Base-by-base conservation (phyloP, 108 stramenopile genomes). In the Cyclotella choctawhatcheeana region DNA sequence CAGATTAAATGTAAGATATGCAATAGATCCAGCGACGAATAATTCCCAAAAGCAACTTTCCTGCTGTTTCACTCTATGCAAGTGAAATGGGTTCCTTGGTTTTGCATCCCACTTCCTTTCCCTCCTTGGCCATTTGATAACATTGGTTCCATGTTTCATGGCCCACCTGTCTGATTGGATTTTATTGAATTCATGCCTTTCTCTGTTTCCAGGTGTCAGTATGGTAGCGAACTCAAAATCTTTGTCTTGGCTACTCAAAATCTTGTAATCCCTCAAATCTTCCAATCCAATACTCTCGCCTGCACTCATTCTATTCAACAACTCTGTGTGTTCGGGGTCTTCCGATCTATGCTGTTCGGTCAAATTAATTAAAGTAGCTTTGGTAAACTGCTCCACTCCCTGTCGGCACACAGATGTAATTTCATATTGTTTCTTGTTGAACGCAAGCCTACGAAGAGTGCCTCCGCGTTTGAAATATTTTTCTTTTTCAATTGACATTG, bases 281-380 rank as follows among this genome's bases (percentile, higher is more conserved):
- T 52, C 51, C n/a, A 17, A 17, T 52, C 21, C 18, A 24, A 52
- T 52, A 24, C 51, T 52, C 51, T 52, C 22, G 7, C 51, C 51
- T 13, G 51, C 51, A 52, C 51, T 52, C 51, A 52, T 52, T 52
- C 22, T 52, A 17, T 52, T 52, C 22, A 52, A 24, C 21, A 52
- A 17, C 6, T 52, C 22, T 18, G 51, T 52, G 5, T 52, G 51
- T 17, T 52, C 51, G 6, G 7, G 18, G 16, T 52, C 51, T 52
- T 52, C 22, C 7, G 51, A 52, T 52, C 51, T 52, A 17, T 52
- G 18, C n/a, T 52, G 51, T 24, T 22, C 51, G 7, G 51, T 52
- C 18, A 52, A 24, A 22, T 52, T 52, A 24, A 52, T 52, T 6
- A 14, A 17, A 6, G 6, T 24, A 6, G 51, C 51, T 13, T 52